Evolutionary conservation across 768 basidiomycete genomes (phyloP).

Genomic region (Podaxis rugospora): DNA sequence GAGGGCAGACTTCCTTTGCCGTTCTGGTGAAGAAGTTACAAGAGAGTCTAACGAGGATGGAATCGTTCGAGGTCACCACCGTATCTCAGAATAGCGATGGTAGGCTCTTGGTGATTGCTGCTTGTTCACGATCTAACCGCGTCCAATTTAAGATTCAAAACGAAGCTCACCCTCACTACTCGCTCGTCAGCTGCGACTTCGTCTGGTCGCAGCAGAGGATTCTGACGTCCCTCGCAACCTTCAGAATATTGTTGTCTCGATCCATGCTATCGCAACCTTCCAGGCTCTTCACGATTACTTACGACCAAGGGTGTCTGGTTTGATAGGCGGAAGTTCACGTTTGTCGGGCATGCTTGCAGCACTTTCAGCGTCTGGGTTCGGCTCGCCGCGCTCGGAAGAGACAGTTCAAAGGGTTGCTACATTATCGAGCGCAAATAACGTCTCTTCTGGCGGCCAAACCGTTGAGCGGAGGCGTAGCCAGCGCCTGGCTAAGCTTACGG

Average conservation of each 20-base stretch:
- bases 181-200: conserved; percentile 88
- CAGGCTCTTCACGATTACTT: conserved; percentile 96
- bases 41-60: conserved; percentile 92
- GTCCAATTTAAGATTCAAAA: conserved; percentile 62
- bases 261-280: conserved; percentile 97
- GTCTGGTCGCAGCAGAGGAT: conserved; percentile 85
- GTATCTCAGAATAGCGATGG: conserved; percentile 81
- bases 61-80: conserved; percentile 91
- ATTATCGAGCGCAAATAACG: conserved; percentile 21
- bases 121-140: conserved; percentile 4
- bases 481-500: conserved; percentile 64
- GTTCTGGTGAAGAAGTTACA: conserved; percentile 93
- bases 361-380: conserved; percentile 72
- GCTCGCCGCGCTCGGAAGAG: conserved; percentile 41
- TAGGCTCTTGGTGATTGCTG: conserved; percentile 27
- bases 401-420: conserved; percentile 20
- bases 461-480: conserved; percentile 74
- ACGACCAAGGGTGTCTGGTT: conserved; percentile 80
- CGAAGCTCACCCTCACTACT: conserved; percentile 87
- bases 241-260: conserved; percentile 92
- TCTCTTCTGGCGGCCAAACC: conserved; percentile 27
- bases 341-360: conserved; percentile 91
- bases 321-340: conserved; percentile 58
- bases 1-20: conserved; percentile 56
- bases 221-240: conserved; percentile 83